These are phyloP conservation scores for Malassezia sympodialis DNA, from an alignment of 1,284 basidiomycete species.

Conservation along the genomic window DNA sequence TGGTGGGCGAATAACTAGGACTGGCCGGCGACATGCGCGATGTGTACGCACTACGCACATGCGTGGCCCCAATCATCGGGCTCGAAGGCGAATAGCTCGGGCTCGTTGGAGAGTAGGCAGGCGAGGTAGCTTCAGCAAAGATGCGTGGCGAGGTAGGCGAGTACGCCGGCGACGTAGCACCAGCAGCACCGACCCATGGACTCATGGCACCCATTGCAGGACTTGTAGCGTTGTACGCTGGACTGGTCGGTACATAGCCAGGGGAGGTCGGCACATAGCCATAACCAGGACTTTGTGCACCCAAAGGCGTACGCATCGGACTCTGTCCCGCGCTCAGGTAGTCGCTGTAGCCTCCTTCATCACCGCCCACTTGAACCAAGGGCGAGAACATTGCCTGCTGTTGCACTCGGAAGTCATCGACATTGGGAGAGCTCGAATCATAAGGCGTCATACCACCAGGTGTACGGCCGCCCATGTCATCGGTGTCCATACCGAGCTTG, in stretches of 20 bases:
- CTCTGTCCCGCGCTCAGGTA: conserved; percentile 67
- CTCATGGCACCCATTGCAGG: conserved; percentile 53
- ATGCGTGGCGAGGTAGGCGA: conserved; percentile 54
- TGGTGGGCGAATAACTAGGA: conserved; percentile 21
- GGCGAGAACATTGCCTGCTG: conserved; percentile 89
- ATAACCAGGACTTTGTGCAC: conserved; percentile 41
- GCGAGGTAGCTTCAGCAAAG: conserved; percentile 55
- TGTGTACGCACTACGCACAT: conserved; percentile 52
- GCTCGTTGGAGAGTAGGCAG: conserved; percentile 53
- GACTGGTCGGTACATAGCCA: conserved; percentile 36
- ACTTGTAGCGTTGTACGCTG: conserved; percentile 38
- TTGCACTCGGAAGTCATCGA: conserved; percentile 54
- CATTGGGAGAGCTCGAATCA: conserved; percentile 67
- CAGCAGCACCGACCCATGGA: conserved; percentile 34
- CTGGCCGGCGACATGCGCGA: conserved; percentile 44
- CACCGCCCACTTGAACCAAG: conserved; percentile 73
- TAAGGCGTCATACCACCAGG: conserved; percentile 46
- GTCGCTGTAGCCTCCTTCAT: conserved; percentile 61
- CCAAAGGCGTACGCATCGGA: conserved; percentile 53
- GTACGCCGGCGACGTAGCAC: conserved; percentile 52
- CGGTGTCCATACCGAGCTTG: conserved; percentile 26
- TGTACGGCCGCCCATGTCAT: conserved; percentile 33
- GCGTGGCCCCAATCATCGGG: conserved; percentile 16
- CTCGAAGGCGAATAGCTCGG: conserved; percentile 41
- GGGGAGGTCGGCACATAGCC: conserved; percentile 43